phyloP scores from a whole-genome alignment of 345 rosid species.

The Gossypioides kirkii region DNA sequence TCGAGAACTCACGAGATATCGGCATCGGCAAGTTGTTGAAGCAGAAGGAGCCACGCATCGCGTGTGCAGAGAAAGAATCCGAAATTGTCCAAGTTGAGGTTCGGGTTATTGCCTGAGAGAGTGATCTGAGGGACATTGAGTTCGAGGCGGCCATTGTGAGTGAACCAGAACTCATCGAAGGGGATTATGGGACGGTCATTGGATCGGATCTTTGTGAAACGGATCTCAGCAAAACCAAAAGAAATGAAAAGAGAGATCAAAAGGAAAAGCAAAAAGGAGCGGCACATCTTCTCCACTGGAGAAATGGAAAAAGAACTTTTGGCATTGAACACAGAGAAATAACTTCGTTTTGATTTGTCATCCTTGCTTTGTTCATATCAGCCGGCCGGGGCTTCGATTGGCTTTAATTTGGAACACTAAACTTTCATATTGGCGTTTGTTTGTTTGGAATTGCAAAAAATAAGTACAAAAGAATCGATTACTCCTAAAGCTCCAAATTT shows the following conservation, averaged over 20 bases:
- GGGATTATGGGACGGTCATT: not conserved
- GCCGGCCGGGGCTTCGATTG: not conserved
- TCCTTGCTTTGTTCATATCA: not conserved
- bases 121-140: constrained; percentile 52
- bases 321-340: not conserved
- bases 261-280: constrained; percentile 18
- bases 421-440: too few species aligned
- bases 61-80: constrained; percentile 94
- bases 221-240: constrained; percentile 55
- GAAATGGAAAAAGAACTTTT: too few species aligned
- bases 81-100: constrained; percentile 55
- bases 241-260: constrained; percentile 23
- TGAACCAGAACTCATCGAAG: constrained; percentile 82
- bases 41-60: constrained; percentile 74
- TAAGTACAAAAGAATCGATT: not conserved
- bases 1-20: constrained; percentile 79
- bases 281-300: not conserved
- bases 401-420: too few species aligned
- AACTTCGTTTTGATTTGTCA: not conserved
- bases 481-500: not conserved
- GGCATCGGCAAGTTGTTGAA: constrained; percentile 60
- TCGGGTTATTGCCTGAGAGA: constrained; percentile 42
- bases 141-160: constrained; percentile 75
- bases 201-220: constrained; percentile 31
- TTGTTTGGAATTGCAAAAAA: too few species aligned